phyloP scores from a whole-genome alignment of 2,329 filamentous ascomycete genomes.

The Colletotrichum phormii region DNA sequence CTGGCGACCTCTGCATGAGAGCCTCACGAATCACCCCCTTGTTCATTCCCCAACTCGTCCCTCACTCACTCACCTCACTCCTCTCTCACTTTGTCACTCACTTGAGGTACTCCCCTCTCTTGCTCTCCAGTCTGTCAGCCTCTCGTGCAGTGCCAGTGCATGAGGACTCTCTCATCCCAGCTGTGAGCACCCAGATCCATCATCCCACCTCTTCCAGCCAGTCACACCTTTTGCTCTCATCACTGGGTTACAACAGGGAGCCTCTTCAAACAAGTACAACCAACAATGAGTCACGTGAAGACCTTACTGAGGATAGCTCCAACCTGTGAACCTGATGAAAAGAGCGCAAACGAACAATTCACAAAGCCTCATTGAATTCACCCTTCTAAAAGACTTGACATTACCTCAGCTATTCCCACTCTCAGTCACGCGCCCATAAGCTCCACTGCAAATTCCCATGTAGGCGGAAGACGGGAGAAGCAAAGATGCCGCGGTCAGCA shows the following conservation, averaged over 20 bases:
- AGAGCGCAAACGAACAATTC: no score
- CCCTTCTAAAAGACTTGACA: neutral
- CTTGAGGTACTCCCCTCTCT: no score
- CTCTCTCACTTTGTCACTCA: no score
- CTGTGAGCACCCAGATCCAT: neutral
- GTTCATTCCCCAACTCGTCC: neutral
- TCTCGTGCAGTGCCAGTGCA: neutral
- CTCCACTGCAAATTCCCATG: neutral
- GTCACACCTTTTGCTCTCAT: neutral
- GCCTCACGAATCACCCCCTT: neutral
- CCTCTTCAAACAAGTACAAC: neutral
- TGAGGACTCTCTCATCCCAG: neutral
- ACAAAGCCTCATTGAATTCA: neutral
- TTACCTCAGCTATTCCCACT: neutral
- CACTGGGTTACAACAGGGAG: neutral
- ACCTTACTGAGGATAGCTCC: neutral
- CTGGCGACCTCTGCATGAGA: slow-evolving; percentile 9
- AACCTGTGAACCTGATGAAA: neutral
- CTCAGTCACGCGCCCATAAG: neutral
- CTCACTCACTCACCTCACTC: neutral
- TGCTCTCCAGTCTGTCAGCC: neutral
- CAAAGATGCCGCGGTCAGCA: neutral
- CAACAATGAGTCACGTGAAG: neutral
- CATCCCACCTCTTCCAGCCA: neutral
- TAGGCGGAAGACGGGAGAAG: neutral